These are phyloP conservation scores for Arabidopsis suecica DNA, from an alignment of 345 rosid genomes.

Conservation along the genomic window DNA sequence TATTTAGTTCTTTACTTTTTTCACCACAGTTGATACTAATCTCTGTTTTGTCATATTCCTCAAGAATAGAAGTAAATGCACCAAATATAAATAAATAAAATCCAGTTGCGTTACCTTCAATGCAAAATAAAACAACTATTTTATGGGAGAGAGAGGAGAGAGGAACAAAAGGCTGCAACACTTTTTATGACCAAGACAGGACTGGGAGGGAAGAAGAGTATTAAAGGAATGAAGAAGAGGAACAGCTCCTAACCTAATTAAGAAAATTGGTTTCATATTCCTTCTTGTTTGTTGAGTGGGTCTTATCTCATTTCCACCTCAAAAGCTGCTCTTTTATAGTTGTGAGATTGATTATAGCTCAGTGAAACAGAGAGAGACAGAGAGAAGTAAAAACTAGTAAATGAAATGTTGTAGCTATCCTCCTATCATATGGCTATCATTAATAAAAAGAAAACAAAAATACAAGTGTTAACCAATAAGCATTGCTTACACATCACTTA, in stretches of 20 bases:
- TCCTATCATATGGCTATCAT: conserved; percentile 38
- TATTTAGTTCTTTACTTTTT: conserved; percentile 16
- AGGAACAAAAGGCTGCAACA: conserved; percentile 48
- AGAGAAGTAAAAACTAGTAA: conserved; percentile 35
- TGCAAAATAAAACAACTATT: conserved; percentile 34
- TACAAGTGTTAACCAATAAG: conserved; percentile 41
- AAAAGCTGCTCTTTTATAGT: conserved; percentile 42
- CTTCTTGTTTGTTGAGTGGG: conserved; percentile 47
- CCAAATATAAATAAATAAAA: neutral
- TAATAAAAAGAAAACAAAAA: conserved; percentile 2
- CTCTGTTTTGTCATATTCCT: conserved; percentile 35
- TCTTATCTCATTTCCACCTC: conserved; percentile 39
- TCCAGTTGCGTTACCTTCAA: conserved; percentile 8
- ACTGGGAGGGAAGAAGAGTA: conserved; percentile 43
- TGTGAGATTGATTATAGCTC: conserved; percentile 39
- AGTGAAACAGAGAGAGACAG: conserved; percentile 22
- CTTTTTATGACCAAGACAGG: conserved; percentile 50
- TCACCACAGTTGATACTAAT: conserved; percentile 24
- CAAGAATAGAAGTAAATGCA: conserved; percentile 23
- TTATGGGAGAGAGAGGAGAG: conserved; percentile 29
- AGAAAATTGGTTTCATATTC: conserved; percentile 46
- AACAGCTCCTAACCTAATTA: conserved; percentile 48
- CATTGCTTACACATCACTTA: conserved; percentile 41
- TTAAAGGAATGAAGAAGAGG: conserved; percentile 51
- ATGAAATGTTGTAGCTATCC: conserved; percentile 36